Evolutionary conservation across 1,284 basidiomycete genomes (phyloP).

Genomic region (Pholiota adiposa): DNA sequence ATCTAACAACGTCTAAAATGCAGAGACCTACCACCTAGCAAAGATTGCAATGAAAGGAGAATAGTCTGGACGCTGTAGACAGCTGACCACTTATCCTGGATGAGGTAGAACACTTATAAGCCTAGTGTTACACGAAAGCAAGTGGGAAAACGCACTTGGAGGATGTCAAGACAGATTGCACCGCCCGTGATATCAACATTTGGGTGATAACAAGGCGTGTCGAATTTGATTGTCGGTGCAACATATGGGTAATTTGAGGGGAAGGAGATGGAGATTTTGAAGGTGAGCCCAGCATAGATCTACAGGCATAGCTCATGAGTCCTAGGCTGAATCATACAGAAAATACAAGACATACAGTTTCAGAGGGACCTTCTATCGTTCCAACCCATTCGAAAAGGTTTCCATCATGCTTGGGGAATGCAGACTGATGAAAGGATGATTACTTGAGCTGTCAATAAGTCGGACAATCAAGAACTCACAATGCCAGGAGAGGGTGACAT

Average conservation of each 20-base stretch:
- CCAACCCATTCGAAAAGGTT: constrained; percentile 86
- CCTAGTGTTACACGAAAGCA: neutral
- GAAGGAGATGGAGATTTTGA: constrained; percentile 82
- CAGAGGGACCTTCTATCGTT: constrained; percentile 79
- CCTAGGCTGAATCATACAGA: neutral
- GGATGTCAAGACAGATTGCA: constrained; percentile 83
- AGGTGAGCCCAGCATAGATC: constrained; percentile 78
- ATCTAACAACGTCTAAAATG: neutral
- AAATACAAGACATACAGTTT: constrained; percentile 53
- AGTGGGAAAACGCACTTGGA: constrained; percentile 58
- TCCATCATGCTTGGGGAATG: constrained; percentile 81
- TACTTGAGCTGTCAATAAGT: constrained; percentile 5
- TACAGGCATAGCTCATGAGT: constrained; percentile 32
- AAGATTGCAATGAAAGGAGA: constrained; percentile 82
- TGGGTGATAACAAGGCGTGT: constrained; percentile 84
- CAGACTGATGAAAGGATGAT: constrained; percentile 54
- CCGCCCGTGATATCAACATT: constrained; percentile 83
- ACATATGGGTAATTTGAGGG: constrained; percentile 86
- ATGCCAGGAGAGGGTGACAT: constrained; percentile 87
- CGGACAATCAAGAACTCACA: constrained; percentile 44
- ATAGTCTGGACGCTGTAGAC: constrained; percentile 90
- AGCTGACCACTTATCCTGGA: constrained; percentile 88
- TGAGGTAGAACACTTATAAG: neutral
- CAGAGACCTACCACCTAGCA: constrained; percentile 71
- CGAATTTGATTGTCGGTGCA: constrained; percentile 79